Evolutionary conservation across 768 basidiomycete species (phyloP).

Genomic region (Steccherinum ochraceum): DNA sequence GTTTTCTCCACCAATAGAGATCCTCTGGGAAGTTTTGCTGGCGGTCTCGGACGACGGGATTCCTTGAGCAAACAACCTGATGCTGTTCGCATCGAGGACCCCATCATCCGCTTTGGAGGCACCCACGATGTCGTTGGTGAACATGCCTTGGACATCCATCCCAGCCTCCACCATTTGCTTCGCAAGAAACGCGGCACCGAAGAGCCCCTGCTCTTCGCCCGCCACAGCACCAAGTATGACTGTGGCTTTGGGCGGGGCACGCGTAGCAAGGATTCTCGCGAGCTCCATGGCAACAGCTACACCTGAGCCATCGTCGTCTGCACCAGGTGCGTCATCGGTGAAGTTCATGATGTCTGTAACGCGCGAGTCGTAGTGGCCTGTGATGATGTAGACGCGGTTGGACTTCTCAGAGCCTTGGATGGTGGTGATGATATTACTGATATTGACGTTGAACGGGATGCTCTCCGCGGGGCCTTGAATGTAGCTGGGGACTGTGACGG

Average conservation of each 20-base stretch:
- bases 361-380: conserved; percentile 51
- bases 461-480: conserved; percentile 30
- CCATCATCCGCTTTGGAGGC: conserved; percentile 44
- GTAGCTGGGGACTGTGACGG: conserved; percentile 39
- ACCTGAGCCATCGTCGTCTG: conserved; percentile 49
- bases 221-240: conserved; percentile 46
- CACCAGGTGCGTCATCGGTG: conserved; percentile 42
- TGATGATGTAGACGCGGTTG: conserved; percentile 45
- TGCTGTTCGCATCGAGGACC: conserved; percentile 37
- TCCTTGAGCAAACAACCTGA: conserved; percentile 47
- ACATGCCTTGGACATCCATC: conserved; percentile 49
- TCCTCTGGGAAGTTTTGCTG: conserved; percentile 26
- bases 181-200: conserved; percentile 43
- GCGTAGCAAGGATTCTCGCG: conserved; percentile 41
- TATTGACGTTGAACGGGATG: conserved; percentile 38
- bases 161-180: conserved; percentile 33
- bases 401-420: conserved; percentile 41
- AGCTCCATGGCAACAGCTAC: conserved; percentile 51
- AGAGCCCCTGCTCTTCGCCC: conserved; percentile 49
- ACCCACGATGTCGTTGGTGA: conserved; percentile 53
- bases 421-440: conserved; percentile 47
- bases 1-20: conserved; percentile 45
- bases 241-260: conserved; percentile 38
- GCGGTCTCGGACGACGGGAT: conserved; percentile 40
- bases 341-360: conserved; percentile 34